A percentile compares a stretch with the other conserved stretches of the same genome.
Conservation (phyloP, 495 filamentous ascomycete genomes). For the Clavariopsis aquatica region DNA sequence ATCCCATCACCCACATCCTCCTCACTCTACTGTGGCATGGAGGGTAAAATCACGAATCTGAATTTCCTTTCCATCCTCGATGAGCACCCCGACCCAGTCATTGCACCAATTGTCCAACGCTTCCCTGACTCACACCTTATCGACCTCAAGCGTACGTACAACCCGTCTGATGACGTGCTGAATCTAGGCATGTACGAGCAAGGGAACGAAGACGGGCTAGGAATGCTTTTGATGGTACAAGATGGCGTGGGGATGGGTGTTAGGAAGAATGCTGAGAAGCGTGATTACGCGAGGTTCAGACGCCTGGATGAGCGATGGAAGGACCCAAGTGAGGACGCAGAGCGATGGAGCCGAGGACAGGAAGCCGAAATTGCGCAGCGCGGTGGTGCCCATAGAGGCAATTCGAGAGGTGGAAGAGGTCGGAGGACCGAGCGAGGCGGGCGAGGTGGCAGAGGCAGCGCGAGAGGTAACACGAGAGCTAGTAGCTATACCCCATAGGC, state of each 20-base stretch:
- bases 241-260: conserved; percentile 22
- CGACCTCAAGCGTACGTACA: conserved; percentile 28
- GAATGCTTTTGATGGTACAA: conserved; percentile 41
- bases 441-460: background rate
- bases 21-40: conserved; percentile 60
- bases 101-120: conserved; percentile 19
- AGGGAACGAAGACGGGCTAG: conserved; percentile 10
- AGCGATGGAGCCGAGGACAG: conserved; percentile 25
- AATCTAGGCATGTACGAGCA: conserved; percentile 44
- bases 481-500: too few relatives aligned
- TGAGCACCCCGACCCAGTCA: conserved; percentile 41
- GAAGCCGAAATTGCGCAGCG: background rate
- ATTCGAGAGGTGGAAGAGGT: conserved; percentile 9
- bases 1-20: conserved; percentile 58
- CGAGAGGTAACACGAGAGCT: background rate
- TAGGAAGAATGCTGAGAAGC: conserved; percentile 15
- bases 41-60: conserved; percentile 54
- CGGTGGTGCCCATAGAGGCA: background rate
- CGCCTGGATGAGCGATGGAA: conserved; percentile 28
- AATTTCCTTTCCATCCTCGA: conserved; percentile 55
- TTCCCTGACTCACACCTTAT: conserved; percentile 14
- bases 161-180: conserved; percentile 35
- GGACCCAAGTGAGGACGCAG: conserved; percentile 14
- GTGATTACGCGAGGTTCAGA: conserved; percentile 9
- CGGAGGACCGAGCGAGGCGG: background rate